Conservation (phyloP, 192 early-diverging fungal species). For the Chytriomyces hyalinus region DNA sequence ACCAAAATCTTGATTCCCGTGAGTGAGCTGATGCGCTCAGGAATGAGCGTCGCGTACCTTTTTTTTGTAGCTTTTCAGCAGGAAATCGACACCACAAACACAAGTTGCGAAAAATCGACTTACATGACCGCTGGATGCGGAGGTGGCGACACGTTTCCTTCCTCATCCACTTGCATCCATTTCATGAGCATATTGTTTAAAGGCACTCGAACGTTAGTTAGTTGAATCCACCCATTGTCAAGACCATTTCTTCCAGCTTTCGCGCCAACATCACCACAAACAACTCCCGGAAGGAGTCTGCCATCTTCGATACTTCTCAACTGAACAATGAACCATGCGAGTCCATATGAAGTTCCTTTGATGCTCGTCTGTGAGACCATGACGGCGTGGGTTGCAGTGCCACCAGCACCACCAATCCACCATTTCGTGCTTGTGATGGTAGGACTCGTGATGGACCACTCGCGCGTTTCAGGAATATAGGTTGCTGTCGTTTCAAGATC, state of each 20-base stretch:
- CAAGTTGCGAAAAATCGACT: not conserved
- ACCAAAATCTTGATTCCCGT: not conserved
- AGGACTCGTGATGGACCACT: constrained; percentile 76
- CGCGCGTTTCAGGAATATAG: constrained; percentile 78
- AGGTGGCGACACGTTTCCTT: constrained; percentile 3
- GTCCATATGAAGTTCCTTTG: constrained; percentile 79
- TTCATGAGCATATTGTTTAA: constrained; percentile 92
- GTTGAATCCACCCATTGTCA: constrained; percentile 93
- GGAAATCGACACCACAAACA: constrained; percentile 63
- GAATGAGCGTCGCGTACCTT: constrained; percentile 89
- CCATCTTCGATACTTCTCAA: constrained; percentile 83
- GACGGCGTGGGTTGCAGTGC: constrained; percentile 79
- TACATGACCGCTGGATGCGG: constrained; percentile 12
- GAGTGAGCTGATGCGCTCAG: constrained; percentile 72
- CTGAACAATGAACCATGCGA: constrained; percentile 88
- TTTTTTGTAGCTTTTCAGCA: constrained; percentile 77
- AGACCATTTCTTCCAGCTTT: constrained; percentile 93
- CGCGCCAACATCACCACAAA: constrained; percentile 91
- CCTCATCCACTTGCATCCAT: constrained; percentile 74
- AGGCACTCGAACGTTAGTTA: constrained; percentile 89
- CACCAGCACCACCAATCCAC: constrained; percentile 98
- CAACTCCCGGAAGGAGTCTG: constrained; percentile 78
- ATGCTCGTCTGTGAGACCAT: constrained; percentile 87
- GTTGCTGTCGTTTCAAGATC: constrained; percentile 95
- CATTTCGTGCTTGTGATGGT: constrained; percentile 78